Conservation (phyloP, 179 eudicot species). For the Spinacia oleracea region DNA sequence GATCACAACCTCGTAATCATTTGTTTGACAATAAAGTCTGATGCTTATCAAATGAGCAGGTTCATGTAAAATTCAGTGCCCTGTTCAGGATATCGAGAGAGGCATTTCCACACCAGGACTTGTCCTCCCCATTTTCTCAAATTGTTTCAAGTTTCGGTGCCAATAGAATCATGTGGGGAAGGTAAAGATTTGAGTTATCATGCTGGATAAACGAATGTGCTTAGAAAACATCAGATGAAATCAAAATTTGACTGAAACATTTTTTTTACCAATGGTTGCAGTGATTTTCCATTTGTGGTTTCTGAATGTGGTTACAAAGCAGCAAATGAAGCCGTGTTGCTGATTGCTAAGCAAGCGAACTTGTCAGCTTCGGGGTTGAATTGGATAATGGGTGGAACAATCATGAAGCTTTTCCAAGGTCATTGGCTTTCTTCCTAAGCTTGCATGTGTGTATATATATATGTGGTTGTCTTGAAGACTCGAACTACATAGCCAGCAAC, state of each 20-base stretch:
- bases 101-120: constrained; percentile 68
- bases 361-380: constrained; percentile 57
- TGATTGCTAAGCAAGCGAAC: constrained; percentile 44
- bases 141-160: constrained; percentile 73
- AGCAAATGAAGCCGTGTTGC: constrained; percentile 57
- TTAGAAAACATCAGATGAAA: not conserved
- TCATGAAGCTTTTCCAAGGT: constrained; percentile 51
- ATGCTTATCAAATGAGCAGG: constrained; percentile 47
- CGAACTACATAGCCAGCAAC: not conserved
- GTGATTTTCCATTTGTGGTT: constrained; percentile 84
- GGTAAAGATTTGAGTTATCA: constrained; percentile 41
- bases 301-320: constrained; percentile 79
- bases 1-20: constrained; percentile 1
- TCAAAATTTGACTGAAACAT: not conserved
- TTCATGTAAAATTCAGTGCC: constrained; percentile 79
- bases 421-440: constrained; percentile 43
- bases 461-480: not conserved
- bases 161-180: constrained; percentile 93
- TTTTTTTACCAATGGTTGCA: constrained; percentile 27
- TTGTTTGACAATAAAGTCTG: not conserved
- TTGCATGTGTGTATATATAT: not conserved
- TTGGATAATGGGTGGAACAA: constrained; percentile 81
- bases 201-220: not conserved
- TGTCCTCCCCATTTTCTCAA: constrained; percentile 52
- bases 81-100: constrained; percentile 78